Evolutionary conservation across 192 early-diverging fungal genomes (phyloP), one percentile per base, ranked within the genome.

Genomic region (Backusella parvicylindrica): DNA sequence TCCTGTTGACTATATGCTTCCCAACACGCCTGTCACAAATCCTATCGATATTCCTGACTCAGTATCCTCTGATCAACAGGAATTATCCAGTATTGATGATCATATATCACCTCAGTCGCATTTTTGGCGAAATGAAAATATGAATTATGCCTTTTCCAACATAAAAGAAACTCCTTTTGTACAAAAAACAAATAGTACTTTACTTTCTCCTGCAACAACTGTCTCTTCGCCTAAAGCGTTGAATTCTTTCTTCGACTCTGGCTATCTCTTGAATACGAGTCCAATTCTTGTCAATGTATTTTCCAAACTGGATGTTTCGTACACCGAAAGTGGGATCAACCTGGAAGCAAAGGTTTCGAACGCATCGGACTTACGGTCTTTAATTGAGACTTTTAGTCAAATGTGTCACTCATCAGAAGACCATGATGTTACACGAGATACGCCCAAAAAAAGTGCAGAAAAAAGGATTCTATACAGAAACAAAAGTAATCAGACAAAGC

Each of bases 301-400:
- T 3, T 77, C 75, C 37, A 77, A 71, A 32, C 28, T 77, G 23
- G 53, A 68, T 6, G 35, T 77, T 33, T 74, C 77, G 16, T 70
- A 74, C 32, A 79, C 73, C 23, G 63, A 70, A 8, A 35, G 47
- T 23, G 78, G 78, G 3, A 37, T 79, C 33, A 75, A 72, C 9
- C 33, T 79, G 49, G 78, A 71, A 60, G 78, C 78, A n/a, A 74
- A 67, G 43, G 47, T 79, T n/a, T 56, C 69, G 31, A 79, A 79
- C 70, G 78, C 74, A 31, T 74, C 73, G 23, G 78, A 79, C 36
- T 69, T 79, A 21, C 40, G 73, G 66, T 70, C 73, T 15, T 67
- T 79, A 23, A 75, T 79, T 30, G 73, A 79, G 37, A 64, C 78
- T 28, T 72, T 79, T 32, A 43, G 69, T 50, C 40, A 74, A 71